These are phyloP conservation scores for Entamoeba dispar DNA, from an alignment of 208 protist species.

Conservation along the genomic window DNA sequence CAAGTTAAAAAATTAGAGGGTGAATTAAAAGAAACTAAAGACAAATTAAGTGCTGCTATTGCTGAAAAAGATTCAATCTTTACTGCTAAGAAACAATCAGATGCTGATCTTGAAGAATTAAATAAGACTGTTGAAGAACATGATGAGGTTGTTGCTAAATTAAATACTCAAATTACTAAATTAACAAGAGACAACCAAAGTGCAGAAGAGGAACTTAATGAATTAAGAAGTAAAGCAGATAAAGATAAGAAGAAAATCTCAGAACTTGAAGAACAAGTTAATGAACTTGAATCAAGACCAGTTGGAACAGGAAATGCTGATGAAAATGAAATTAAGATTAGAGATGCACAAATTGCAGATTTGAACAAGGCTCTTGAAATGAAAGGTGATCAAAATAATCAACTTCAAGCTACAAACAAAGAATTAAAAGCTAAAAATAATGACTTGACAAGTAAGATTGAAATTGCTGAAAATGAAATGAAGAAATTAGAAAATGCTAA, in stretches of 20 bases:
- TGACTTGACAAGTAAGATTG: not conserved
- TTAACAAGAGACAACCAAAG: conserved; percentile 10
- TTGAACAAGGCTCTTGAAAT: not conserved
- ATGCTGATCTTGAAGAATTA: not conserved
- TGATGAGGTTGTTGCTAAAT: conserved; percentile 7
- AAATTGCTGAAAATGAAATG: not conserved
- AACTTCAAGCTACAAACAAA: not conserved
- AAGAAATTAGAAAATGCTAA: not conserved
- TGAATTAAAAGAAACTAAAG: not conserved
- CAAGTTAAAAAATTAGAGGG: not conserved
- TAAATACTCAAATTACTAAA: conserved; percentile 14
- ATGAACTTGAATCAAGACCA: not conserved
- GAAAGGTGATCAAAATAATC: not conserved
- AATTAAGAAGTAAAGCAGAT: conserved; percentile 8
- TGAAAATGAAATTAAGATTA: not conserved
- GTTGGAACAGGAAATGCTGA: not conserved
- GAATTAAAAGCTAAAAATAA: not conserved
- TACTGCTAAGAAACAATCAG: not conserved
- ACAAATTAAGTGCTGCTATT: conserved; percentile 24
- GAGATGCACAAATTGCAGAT: conserved; percentile 2
- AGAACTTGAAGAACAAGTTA: not conserved
- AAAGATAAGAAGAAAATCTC: conserved; percentile 9
- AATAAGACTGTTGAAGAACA: not conserved
- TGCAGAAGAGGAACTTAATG: conserved; percentile 15
- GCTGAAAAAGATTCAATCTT: not conserved